Evolutionary conservation across 441 rosid genomes (phyloP).

Genomic region (Adansonia grandidieri): DNA sequence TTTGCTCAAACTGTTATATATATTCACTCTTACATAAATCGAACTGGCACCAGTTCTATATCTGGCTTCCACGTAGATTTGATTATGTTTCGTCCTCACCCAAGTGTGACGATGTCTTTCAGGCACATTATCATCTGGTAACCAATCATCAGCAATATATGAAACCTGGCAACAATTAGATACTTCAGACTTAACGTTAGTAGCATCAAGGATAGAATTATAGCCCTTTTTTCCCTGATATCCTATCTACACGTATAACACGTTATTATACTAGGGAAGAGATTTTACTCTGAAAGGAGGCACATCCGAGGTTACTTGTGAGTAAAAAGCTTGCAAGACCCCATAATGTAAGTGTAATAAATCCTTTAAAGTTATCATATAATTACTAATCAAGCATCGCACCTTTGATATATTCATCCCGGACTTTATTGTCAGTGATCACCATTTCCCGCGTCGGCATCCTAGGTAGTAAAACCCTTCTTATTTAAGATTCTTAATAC

Average conservation of each 20-base stretch:
- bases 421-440: constrained; percentile 57
- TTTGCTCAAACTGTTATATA: not conserved
- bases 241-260: constrained; percentile 50
- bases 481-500: constrained; percentile 51
- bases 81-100: constrained; percentile 32
- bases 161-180: constrained; percentile 25
- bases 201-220: constrained; percentile 18
- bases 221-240: constrained; percentile 47
- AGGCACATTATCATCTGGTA: constrained; percentile 38
- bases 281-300: constrained; percentile 69
- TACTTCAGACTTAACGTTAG: not conserved
- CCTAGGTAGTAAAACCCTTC: constrained; percentile 62
- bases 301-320: constrained; percentile 63
- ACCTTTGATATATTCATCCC: constrained; percentile 85
- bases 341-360: not conserved
- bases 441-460: constrained; percentile 65
- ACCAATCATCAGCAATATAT: constrained; percentile 22
- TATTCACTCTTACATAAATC: not conserved
- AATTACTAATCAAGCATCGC: constrained; percentile 19
- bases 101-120: constrained; percentile 29
- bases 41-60: too few species aligned
- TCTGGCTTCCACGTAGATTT: not conserved
- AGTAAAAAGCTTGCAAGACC: constrained; percentile 28
- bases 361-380: not conserved
- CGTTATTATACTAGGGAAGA: constrained; percentile 68